Base-by-base conservation (phyloP, 257 asterid species). In the Ajuga chamaepitys region DNA sequence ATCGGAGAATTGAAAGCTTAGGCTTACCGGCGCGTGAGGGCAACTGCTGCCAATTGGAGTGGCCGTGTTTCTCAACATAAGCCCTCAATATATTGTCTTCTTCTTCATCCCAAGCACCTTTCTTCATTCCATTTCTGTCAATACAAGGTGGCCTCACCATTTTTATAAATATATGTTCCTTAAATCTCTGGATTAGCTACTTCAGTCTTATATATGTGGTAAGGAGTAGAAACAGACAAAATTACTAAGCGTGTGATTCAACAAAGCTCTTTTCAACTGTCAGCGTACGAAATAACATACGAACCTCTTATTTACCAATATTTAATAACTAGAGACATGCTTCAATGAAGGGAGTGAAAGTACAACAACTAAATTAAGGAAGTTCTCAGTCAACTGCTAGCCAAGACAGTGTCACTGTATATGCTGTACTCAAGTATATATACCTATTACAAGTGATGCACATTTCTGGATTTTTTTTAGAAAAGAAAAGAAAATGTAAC, bases 91-190 rank as follows among this genome's bases (percentile, higher is more conserved):
- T 82, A 25, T 70, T 18, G 24, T 82, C 87, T 37, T 82, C 82
- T 20, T 79, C 81, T 48, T 78, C 73, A 64, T 62, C 70, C 86
- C 86, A 81, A n/a, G 64, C 75, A 12, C 86, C 86, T 60, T 60
- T 81, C 38, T 72, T 75, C 40, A 79, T 41, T 60, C 85, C 87
- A 68, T 76, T 34, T 4, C 13, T 38, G 68, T 82, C 85, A 58
- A 61, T 6, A 2, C 5, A 48, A 38, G 82, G 54, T 42, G 67
- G 52, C 57, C 67, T 79, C 77, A 76, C 82, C 82, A 76, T 79
- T 66, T 78, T 40, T 40, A 40, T 40, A 40, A 6, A 40, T n/a
- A n/a, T n/a, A n/a, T n/a, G n/a, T n/a, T n/a, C 40, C 54, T 51
- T 32, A n/a, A 58, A n/a, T n/a, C n/a, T 21, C 16, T 13, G 62